phyloP scores from a whole-genome alignment of 208 protist species.

The Leishmania gerbilli region DNA sequence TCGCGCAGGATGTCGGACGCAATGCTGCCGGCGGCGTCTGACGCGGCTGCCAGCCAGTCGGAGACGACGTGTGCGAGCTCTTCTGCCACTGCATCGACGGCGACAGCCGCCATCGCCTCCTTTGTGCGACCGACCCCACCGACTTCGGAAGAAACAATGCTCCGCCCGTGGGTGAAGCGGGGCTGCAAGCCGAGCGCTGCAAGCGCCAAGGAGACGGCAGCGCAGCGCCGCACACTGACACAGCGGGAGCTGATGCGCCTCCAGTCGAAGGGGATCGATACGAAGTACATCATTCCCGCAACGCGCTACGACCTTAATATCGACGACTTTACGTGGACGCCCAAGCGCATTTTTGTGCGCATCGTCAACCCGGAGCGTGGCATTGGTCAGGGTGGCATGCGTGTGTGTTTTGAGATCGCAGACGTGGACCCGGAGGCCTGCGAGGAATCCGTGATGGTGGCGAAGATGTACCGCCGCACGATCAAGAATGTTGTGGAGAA shows the following conservation, averaged over 20 bases:
- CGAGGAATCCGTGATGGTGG: constrained; percentile 46
- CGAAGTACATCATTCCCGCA: constrained; percentile 40
- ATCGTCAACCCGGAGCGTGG: constrained; percentile 43
- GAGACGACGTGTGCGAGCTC: background rate
- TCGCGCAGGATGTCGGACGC: background rate
- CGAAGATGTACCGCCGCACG: constrained; percentile 73
- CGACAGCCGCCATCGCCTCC: no score
- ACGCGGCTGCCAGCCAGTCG: background rate
- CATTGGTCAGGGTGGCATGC: constrained; percentile 72
- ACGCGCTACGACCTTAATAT: constrained; percentile 61
- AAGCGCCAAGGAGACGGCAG: background rate
- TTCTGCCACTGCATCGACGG: background rate
- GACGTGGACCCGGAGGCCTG: constrained; percentile 52
- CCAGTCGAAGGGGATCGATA: constrained; percentile 18
- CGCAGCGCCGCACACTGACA: constrained; percentile 12
- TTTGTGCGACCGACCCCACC: background rate
- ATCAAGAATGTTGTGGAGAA: constrained; percentile 64
- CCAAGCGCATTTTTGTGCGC: constrained; percentile 38
- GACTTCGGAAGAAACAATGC: background rate
- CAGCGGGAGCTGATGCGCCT: constrained; percentile 11
- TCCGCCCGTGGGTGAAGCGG: constrained; percentile 13
- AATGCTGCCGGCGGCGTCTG: background rate
- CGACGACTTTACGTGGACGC: constrained; percentile 37
- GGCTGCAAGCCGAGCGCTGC: background rate
- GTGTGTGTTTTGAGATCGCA: constrained; percentile 72